Percentiles rank a stretch among this genome's conserved stretches.
phyloP scores from a whole-genome alignment of 1,139 yeast species.

The Taiozyma sp. region DNA sequence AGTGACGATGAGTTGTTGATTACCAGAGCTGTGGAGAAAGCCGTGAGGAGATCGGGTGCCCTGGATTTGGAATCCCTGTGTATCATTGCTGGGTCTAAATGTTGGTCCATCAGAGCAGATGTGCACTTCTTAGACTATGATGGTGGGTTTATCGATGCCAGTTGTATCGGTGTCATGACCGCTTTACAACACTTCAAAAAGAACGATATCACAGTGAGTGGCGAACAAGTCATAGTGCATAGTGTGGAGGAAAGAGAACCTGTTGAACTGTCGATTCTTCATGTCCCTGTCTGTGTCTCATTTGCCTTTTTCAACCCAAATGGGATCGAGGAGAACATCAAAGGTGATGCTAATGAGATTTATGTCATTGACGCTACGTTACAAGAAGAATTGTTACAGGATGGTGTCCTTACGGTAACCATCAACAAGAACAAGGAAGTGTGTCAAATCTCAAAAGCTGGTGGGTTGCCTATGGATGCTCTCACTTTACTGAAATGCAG shows the following conservation, averaged over 20 bases:
- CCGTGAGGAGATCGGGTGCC: slow-evolving; percentile 85
- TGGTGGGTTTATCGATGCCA: slow-evolving; percentile 88
- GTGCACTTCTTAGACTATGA: slow-evolving; percentile 84
- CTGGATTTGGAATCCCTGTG: slow-evolving; percentile 86
- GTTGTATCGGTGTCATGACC: slow-evolving; percentile 86
- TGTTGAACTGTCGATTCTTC: slow-evolving; percentile 77
- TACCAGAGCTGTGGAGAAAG: slow-evolving; percentile 81
- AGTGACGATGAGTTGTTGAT: slow-evolving; percentile 76
- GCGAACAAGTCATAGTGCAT: slow-evolving; percentile 66
- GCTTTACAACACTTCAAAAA: slow-evolving; percentile 77
- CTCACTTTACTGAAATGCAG: slow-evolving; percentile 62
- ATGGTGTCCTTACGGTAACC: slow-evolving; percentile 79
- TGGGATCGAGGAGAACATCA: slow-evolving; percentile 59
- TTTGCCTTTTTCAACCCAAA: slow-evolving; percentile 75
- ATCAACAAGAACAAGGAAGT: slow-evolving; percentile 85
- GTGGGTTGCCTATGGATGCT: slow-evolving; percentile 85
- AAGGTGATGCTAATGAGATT: slow-evolving; percentile 60
- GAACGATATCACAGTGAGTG: slow-evolving; percentile 76
- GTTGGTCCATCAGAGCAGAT: slow-evolving; percentile 89
- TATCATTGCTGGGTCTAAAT: slow-evolving; percentile 83
- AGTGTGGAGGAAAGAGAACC: slow-evolving; percentile 78
- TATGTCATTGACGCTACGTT: slow-evolving; percentile 71
- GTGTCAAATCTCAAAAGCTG: slow-evolving; percentile 85
- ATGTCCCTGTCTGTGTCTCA: slow-evolving; percentile 88
- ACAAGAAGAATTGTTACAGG: slow-evolving; percentile 71